These are phyloP conservation scores for Geum urbanum DNA, from an alignment of 306 rosid genomes.

Conservation along the genomic window DNA sequence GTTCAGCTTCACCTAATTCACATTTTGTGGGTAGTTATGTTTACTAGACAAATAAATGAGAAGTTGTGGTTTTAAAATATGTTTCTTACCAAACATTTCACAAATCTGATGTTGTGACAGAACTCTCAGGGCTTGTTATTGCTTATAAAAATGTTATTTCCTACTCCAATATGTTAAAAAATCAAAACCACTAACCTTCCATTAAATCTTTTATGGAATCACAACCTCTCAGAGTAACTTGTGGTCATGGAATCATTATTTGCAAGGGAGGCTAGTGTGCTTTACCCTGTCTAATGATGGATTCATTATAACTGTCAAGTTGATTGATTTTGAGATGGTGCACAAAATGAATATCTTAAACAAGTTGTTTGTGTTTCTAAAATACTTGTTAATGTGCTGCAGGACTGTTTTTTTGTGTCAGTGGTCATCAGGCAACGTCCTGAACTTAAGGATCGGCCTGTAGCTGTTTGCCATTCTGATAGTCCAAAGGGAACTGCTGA, in stretches of 20 bases:
- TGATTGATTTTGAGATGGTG: constrained; percentile 2
- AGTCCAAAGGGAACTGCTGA: constrained; percentile 88
- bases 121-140: not conserved
- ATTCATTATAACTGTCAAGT: constrained; percentile 7
- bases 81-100: not conserved
- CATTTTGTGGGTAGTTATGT: not conserved
- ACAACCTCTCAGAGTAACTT: too few relatives aligned
- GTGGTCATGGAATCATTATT: not conserved
- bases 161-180: not conserved
- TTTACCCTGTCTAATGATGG: not conserved
- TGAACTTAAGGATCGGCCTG: constrained; percentile 68
- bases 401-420: constrained; percentile 96
- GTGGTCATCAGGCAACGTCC: constrained; percentile 71
- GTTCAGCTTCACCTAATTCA: not conserved
- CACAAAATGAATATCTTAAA: constrained; percentile 14
- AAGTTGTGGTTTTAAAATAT: not conserved
- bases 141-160: not conserved
- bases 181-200: not conserved
- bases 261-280: not conserved
- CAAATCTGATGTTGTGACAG: not conserved
- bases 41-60: not conserved
- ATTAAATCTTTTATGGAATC: not conserved
- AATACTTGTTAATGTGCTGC: constrained; percentile 29
- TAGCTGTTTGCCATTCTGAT: constrained; percentile 90
- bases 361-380: constrained; percentile 5